phyloP scores from a whole-genome alignment of 192 early-diverging fungal genomes.

The Dissophora globulifera region DNA sequence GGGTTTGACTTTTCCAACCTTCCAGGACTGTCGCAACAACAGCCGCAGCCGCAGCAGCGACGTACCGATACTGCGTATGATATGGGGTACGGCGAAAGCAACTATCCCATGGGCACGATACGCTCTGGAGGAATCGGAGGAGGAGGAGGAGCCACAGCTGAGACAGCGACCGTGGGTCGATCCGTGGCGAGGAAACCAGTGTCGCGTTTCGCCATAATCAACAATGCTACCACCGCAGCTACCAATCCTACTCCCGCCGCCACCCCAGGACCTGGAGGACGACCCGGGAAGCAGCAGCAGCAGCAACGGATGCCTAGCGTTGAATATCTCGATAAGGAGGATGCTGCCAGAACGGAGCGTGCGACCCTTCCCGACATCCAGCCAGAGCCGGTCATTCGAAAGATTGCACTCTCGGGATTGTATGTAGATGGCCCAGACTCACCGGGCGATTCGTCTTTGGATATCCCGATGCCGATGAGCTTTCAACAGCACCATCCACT shows the following conservation, averaged over 20 bases:
- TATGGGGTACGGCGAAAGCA: slow-evolving; percentile 10
- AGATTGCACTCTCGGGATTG: slow-evolving; percentile 39
- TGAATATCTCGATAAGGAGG: slow-evolving; percentile 27
- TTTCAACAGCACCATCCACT: no score
- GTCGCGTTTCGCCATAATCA: neutral
- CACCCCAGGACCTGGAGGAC: neutral
- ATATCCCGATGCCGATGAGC: slow-evolving; percentile 23
- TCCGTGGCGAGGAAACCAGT: slow-evolving; percentile 20
- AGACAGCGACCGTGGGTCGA: no score
- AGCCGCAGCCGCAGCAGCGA: neutral
- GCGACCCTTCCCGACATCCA: slow-evolving; percentile 45
- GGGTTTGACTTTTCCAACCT: no score
- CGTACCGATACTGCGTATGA: slow-evolving; percentile 12
- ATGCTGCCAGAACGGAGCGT: slow-evolving; percentile 27
- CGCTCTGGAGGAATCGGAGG: slow-evolving; percentile 3
- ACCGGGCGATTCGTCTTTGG: slow-evolving; percentile 8
- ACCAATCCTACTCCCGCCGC: no score
- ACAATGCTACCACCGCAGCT: no score
- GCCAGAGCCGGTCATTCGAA: slow-evolving; percentile 19
- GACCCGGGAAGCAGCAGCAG: neutral
- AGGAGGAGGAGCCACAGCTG: neutral
- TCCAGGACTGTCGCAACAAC: no score
- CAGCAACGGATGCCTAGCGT: slow-evolving; percentile 2
- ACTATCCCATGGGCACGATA: neutral
- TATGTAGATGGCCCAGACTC: slow-evolving; percentile 17